Conservation (phyloP, 352 stramenopile genomes). For the Bremia lactucae region DNA sequence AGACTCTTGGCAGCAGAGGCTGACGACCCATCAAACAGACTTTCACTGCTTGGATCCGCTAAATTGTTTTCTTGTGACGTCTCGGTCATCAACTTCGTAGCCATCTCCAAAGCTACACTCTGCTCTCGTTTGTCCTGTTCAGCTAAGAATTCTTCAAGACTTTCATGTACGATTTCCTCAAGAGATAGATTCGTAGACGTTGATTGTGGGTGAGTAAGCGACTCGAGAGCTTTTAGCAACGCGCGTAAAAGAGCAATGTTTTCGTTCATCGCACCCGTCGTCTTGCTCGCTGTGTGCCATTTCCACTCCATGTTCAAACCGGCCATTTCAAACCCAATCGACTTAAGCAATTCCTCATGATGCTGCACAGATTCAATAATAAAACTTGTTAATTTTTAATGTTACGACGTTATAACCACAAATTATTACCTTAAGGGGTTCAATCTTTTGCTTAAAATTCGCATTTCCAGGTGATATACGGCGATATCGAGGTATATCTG, state of each 20-base stretch:
- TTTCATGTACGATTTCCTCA: slow-evolving; percentile 39
- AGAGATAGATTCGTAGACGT: slow-evolving; percentile 33
- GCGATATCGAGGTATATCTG: slow-evolving; percentile 70
- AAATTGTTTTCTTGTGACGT: background rate
- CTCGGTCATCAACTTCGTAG: background rate
- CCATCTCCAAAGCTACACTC: background rate
- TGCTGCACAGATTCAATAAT: too few species aligned
- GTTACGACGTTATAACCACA: too few species aligned
- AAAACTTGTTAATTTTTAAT: too few species aligned
- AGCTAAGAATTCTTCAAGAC: slow-evolving; percentile 17
- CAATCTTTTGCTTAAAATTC: slow-evolving; percentile 82
- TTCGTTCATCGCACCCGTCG: slow-evolving; percentile 51
- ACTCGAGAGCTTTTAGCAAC: slow-evolving; percentile 49
- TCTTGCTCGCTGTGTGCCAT: slow-evolving; percentile 54
- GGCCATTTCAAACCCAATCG: slow-evolving; percentile 64
- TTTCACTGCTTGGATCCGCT: slow-evolving; percentile 3
- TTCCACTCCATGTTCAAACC: slow-evolving; percentile 80
- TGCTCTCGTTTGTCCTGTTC: slow-evolving; percentile 20
- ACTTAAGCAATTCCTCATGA: slow-evolving; percentile 61
- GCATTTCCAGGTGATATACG: slow-evolving; percentile 65
- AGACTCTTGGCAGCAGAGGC: slow-evolving; percentile 20
- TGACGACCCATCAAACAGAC: background rate
- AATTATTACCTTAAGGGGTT: slow-evolving; percentile 71
- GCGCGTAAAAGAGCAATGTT: slow-evolving; percentile 56
- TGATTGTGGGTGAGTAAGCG: slow-evolving; percentile 24